Base-by-base conservation (phyloP, 1,139 yeast genomes). In the Diutina catenulata region DNA sequence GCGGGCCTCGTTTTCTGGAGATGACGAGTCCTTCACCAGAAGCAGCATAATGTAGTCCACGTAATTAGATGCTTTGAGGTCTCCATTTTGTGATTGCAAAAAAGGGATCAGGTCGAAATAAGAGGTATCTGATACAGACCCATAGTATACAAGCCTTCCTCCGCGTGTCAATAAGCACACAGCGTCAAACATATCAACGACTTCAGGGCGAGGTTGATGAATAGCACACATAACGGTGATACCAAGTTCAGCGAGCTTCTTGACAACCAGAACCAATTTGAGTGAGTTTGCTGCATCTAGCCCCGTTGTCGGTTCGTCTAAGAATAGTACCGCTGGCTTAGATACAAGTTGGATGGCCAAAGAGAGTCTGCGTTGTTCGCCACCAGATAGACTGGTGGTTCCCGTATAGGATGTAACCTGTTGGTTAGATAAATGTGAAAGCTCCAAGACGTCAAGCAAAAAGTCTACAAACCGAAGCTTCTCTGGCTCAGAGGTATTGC, bases 261-360 rank as follows among this genome's bases (percentile, higher is more conserved):
- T 72, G 42, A 86, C 64, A 0, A 83, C 74, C 40, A 68, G 64
- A 11, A 83, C 71, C 37, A 84, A 60, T 42, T 76, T 61, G 46
- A 67, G 73, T 0, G 94, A 87, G 10, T 87, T 76, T 39, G 77
- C 74, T 2, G 94, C 79, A 53, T 86, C 95, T 24, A 86, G 60
- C 0, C 95, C 95, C 0, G 95, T 83, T 0, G 95, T 86, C 2
- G 95, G 94, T 49, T 86, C 95, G 53, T 86, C 95, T 35, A 86
- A 58, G 48, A 84, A 83, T 43, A 86, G 57, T 2, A 84, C 60
- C 0, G 88, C 75, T 0, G 95, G 95, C 45, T 76, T 79, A 2
- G 83, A 71, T 23, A 86, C 60, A 47, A 86, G 59, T 52, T 84
- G 95, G 14, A 82, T 76, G 0, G 87, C 95, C 39, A 84, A 72